Conservation (phyloP, 306 rosid genomes). For the Pyrus communis region DNA sequence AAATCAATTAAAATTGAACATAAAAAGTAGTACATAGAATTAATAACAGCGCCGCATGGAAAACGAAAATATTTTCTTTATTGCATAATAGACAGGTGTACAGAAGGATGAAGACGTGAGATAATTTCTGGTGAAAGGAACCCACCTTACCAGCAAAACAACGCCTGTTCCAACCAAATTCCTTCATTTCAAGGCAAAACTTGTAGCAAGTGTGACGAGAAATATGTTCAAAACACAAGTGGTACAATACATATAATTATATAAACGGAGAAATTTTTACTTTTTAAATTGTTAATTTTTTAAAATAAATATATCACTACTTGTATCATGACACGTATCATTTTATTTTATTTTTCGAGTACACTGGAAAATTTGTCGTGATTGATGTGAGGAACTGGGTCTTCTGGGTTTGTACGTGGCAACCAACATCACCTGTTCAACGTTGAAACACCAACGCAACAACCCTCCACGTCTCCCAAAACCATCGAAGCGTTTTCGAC, state of each 20-base stretch:
- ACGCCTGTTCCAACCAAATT: too few relatives aligned
- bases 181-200: neutral
- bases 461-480: neutral
- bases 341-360: too few relatives aligned
- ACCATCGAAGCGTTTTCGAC: neutral
- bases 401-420: neutral
- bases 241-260: too few relatives aligned
- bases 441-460: neutral
- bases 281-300: too few relatives aligned
- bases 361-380: rapidly evolving
- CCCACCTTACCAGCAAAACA: neutral
- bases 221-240: rapidly evolving
- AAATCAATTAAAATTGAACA: too few relatives aligned
- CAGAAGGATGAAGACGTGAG: neutral
- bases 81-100: neutral
- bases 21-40: too few relatives aligned
- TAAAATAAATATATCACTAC: too few relatives aligned
- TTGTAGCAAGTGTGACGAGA: too few relatives aligned
- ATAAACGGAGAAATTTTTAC: too few relatives aligned
- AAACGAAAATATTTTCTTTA: too few relatives aligned
- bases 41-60: too few relatives aligned
- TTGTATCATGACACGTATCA: too few relatives aligned
- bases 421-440: neutral
- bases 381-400: neutral
- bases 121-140: neutral